Evolutionary conservation across 1,284 basidiomycete genomes (phyloP), one percentile per base, ranked within the genome.

Genomic region (Cryptococcus hybrid): DNA sequence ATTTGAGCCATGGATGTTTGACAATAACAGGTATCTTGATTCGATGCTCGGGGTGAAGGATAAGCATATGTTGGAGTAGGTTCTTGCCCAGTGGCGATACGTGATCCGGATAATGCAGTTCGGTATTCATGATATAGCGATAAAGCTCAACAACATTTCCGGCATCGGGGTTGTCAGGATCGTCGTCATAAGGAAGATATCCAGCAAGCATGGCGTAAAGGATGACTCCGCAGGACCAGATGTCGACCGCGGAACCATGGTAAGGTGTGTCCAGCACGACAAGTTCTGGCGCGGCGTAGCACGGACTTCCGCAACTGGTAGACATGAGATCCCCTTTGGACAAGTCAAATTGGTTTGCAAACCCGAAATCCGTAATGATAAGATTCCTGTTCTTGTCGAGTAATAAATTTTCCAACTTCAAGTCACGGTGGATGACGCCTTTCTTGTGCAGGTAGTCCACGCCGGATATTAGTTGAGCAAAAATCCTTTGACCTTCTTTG

Each of bases 131-230:
- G 78, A 99, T 99, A 80, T 99, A 99, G 77, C 91, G 93, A 86
- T 99, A 99, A 52, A 99, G 82, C n/a, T 98, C 83, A 74, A 98
- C 99, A 83, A 99, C 99, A 80, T 99, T 99, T 81, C 99, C 94
- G 57, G 96, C 96, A 63, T 99, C 96, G 3, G 96, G 96, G 77
- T 99, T 99, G 37, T 88, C 88, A 1, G 96, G 96, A 78, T 99
- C 96, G 76, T 99, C 96, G 78, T 99, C 96, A 77, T 98, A 99
- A n/a, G 96, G 96, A 37, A 99, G 86, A 74, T 99, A 99, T 7
- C 96, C 96, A 1, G 95, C 93, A 9, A 99, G 85, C 95, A 99
- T 99, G 56, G 96, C 96, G 76, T 98, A 99, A 5, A 99, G 84
- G 68, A 99, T 99, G 64, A 99, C 96, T 62, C 96, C 96, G 68